phyloP scores from a whole-genome alignment of 2,329 filamentous ascomycete genomes.

The Catunica adiposa region DNA sequence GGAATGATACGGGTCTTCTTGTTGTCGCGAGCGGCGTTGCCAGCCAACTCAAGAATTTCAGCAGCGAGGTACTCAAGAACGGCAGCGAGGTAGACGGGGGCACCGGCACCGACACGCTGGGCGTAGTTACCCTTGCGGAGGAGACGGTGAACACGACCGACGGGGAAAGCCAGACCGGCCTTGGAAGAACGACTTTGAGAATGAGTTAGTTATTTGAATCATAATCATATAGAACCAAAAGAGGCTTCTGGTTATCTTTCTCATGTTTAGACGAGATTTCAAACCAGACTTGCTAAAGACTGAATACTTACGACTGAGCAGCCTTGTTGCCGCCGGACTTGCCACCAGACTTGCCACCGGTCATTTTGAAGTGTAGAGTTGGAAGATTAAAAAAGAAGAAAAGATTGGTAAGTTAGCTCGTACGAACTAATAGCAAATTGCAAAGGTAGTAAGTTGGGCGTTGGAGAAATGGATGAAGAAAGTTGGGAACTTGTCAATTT shows the following conservation, averaged over 20 bases:
- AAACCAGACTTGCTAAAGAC: too few species aligned
- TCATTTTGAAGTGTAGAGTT: constrained; percentile 59
- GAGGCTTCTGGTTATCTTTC: too few species aligned
- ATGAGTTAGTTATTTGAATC: constrained; percentile 22
- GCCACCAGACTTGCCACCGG: constrained; percentile 99
- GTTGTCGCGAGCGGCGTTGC: constrained; percentile 97
- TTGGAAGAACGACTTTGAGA: constrained; percentile 79
- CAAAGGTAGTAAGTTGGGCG: constrained; percentile 1
- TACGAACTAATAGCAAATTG: not conserved
- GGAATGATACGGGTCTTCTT: constrained; percentile 99
- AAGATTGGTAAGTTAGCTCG: constrained; percentile 10
- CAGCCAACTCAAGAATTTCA: constrained; percentile 94
- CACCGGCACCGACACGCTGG: constrained; percentile 98
- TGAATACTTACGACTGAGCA: constrained; percentile 83
- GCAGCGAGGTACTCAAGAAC: constrained; percentile 96
- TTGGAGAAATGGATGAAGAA: constrained; percentile 19
- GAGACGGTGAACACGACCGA: constrained; percentile 98
- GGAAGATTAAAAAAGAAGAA: constrained; percentile 13
- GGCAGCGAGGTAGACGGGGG: constrained; percentile 92
- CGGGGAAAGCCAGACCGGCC: constrained; percentile 96
- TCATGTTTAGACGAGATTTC: too few species aligned
- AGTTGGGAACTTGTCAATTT: not conserved
- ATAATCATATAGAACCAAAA: too few species aligned
- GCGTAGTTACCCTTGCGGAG: constrained; percentile 99
- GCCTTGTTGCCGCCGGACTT: constrained; percentile 99